Evolutionary conservation across 192 early-diverging fungal genomes (phyloP), one percentile per base, ranked within the genome.

Genomic region (Cetraspora pellucida): DNA sequence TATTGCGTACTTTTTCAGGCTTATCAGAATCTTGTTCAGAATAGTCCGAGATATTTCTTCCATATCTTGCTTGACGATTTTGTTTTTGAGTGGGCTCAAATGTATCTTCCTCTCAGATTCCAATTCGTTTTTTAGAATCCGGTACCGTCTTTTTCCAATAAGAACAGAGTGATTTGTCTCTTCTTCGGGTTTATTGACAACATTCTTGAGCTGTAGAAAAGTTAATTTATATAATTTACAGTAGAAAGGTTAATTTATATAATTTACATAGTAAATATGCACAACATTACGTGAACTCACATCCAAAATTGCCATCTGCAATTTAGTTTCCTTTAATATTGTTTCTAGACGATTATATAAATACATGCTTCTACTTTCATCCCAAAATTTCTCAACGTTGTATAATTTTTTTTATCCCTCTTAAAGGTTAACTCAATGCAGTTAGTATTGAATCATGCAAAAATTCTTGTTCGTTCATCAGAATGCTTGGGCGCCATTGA

Each of bases 281-380:
- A 64, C 63, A 64, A 64, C 27, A 64, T 64, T 64, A 64, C 63
- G 28, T 64, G 63, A 64, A 64, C 27, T 64, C 63, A 64, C 63
- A 30, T 64, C 63, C 27, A 27, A 64, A 64, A 64, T 13, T 64
- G 63, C 63, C 63, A 65, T 65, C 28, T 65, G 63, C 28, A 65
- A 65, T 65, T 65, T 65, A 27, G 63, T 65, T 27, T 65, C 25
- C 37, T 28, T 65, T 28, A 27, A 65, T 65, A 65, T 27, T 19
- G 27, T 43, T 43, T 65, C 25, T 27, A 65, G 28, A 9, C 37
- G 19, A 65, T 65, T 30, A 65, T 65, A 10, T 16, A 64, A 27
- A 37, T 64, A 16, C 16, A 27, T 27, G 63, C 27, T 65, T 65
- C 27, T 65, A 27, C 28, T 23, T 27, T 65, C 9, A 16, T 65